Evolutionary conservation across 208 protist genomes (phyloP).

Genomic region (Spongospora subterranea): DNA sequence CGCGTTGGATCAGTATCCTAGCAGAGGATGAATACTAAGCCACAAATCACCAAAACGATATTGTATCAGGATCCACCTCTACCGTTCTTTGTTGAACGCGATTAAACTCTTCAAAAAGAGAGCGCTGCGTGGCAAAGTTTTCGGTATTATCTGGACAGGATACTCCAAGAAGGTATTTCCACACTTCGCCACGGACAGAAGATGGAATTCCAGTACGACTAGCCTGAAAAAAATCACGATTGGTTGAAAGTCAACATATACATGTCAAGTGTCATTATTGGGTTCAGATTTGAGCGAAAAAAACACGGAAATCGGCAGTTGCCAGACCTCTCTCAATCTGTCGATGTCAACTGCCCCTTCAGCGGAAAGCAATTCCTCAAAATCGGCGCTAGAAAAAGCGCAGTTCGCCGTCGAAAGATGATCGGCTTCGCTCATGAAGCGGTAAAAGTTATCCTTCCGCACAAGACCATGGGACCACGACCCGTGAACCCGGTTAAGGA

Average conservation of each 20-base stretch:
- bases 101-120: not conserved
- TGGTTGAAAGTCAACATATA: too few relatives aligned
- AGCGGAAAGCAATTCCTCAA: slow-evolving; percentile 3
- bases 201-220: slow-evolving; percentile 16
- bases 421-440: slow-evolving; percentile 33
- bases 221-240: too few relatives aligned
- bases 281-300: not conserved
- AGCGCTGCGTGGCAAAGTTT: slow-evolving; percentile 12
- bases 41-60: not conserved
- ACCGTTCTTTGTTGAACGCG: not conserved
- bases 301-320: not conserved
- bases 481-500: not conserved
- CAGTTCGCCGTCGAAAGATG: not conserved
- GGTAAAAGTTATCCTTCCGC: not conserved
- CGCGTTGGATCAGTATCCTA: slow-evolving; percentile 13
- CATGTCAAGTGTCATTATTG: not conserved
- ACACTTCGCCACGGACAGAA: slow-evolving; percentile 1
- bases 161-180: slow-evolving; percentile 32
- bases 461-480: not conserved
- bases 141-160: slow-evolving; percentile 1
- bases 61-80: not conserved
- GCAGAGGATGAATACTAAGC: not conserved
- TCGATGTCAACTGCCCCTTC: slow-evolving; percentile 17
- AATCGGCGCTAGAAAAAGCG: slow-evolving; percentile 47
- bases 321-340: not conserved